phyloP scores from a whole-genome alignment of 495 filamentous ascomycete genomes.

The Penicillium roqueforti region DNA sequence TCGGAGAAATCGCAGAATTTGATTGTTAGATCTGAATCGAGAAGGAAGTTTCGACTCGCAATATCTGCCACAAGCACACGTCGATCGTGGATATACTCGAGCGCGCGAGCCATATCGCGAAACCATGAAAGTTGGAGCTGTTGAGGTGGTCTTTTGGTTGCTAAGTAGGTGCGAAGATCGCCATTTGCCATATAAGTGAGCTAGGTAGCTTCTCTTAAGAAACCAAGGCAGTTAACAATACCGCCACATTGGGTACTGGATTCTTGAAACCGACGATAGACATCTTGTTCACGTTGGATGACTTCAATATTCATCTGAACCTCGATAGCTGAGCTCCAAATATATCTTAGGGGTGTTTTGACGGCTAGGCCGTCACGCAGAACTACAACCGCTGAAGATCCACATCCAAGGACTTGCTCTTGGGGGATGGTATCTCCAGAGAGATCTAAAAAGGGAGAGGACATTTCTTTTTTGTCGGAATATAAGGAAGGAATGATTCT shows the following conservation, averaged over 20 bases:
- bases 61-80: constrained; percentile 27
- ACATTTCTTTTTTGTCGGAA: too few species aligned
- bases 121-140: constrained; percentile 23
- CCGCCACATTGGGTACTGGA: constrained; percentile 7
- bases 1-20: constrained; percentile 28
- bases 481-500: too few species aligned
- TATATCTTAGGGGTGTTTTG: constrained; percentile 13
- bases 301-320: constrained; percentile 16
- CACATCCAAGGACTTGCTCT: background rate
- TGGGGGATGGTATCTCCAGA: background rate
- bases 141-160: constrained; percentile 12
- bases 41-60: constrained; percentile 25
- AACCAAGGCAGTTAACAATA: constrained; percentile 15
- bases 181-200: constrained; percentile 20
- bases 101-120: constrained; percentile 18
- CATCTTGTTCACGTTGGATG: constrained; percentile 19
- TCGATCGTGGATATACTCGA: constrained; percentile 19
- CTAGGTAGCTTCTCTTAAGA: constrained; percentile 9
- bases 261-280: constrained; percentile 15
- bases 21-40: constrained; percentile 20
- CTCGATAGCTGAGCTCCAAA: constrained; percentile 13
- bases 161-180: constrained; percentile 18
- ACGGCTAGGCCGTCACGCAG: constrained; percentile 6
- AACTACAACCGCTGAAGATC: background rate
- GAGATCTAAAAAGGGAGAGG: too few species aligned